Evolutionary conservation across 2,329 filamentous ascomycete species (phyloP).

Genomic region (Aspergillus ibericus): DNA sequence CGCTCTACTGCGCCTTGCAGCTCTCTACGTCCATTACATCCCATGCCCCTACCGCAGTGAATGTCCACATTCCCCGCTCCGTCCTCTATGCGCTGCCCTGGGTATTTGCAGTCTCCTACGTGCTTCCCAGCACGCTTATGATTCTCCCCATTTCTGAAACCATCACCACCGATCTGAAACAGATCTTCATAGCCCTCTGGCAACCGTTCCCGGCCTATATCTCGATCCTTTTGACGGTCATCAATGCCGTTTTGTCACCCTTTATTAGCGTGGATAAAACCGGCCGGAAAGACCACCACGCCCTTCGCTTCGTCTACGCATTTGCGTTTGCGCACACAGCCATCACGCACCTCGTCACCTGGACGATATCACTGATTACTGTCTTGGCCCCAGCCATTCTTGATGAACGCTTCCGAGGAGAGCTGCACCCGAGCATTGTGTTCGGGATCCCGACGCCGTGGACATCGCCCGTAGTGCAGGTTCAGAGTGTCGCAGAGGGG

Average conservation of each 20-base stretch:
- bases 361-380: slow-evolving; percentile 44
- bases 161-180: slow-evolving; percentile 45
- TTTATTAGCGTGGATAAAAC: slow-evolving; percentile 25
- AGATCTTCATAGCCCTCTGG: slow-evolving; percentile 52
- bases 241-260: slow-evolving; percentile 27
- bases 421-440: slow-evolving; percentile 42
- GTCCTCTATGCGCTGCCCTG: slow-evolving; percentile 41
- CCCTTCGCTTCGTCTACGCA: slow-evolving; percentile 42
- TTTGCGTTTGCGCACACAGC: slow-evolving; percentile 44
- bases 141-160: slow-evolving; percentile 43
- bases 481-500: slow-evolving; percentile 42
- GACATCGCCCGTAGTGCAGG: slow-evolving; percentile 26
- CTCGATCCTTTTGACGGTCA: slow-evolving; percentile 38
- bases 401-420: slow-evolving; percentile 28
- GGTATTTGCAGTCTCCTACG: slow-evolving; percentile 45
- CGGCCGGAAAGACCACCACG: slow-evolving; percentile 27
- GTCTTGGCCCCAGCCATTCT: slow-evolving; percentile 38
- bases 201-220: slow-evolving; percentile 53
- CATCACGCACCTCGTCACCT: slow-evolving; percentile 42
- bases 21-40: slow-evolving; percentile 45
- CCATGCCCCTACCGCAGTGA: slow-evolving; percentile 34
- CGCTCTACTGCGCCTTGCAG: slow-evolving; percentile 46
- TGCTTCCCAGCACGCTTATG: slow-evolving; percentile 48
- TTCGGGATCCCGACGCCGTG: slow-evolving; percentile 40
- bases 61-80: slow-evolving; percentile 34